phyloP scores from a whole-genome alignment of 1,284 basidiomycete genomes.

The Fistulinella staudtii region DNA sequence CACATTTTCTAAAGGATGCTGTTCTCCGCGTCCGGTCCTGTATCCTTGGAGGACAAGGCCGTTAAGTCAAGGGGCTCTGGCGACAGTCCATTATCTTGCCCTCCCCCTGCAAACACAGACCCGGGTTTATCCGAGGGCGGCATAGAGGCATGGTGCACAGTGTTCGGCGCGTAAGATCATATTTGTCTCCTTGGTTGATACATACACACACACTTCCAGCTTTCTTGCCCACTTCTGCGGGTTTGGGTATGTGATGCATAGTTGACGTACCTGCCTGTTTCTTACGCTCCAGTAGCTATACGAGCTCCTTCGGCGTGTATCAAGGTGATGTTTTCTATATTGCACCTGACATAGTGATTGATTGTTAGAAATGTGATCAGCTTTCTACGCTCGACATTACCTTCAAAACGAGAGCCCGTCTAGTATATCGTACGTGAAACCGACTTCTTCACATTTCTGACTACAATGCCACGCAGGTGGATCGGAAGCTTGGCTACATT shows the following conservation, averaged over 20 bases:
- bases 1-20: too few relatives aligned
- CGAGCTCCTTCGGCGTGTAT: slow-evolving; percentile 29
- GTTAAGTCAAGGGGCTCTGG: too few relatives aligned
- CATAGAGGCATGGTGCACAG: slow-evolving; percentile 28
- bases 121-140: slow-evolving; percentile 23
- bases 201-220: slow-evolving; percentile 8
- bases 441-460: background rate
- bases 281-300: slow-evolving; percentile 18
- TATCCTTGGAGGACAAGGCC: too few relatives aligned
- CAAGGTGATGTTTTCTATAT: slow-evolving; percentile 24
- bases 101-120: background rate
- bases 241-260: slow-evolving; percentile 20
- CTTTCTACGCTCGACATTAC: slow-evolving; percentile 28
- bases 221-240: slow-evolving; percentile 28
- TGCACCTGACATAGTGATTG: background rate
- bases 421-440: slow-evolving; percentile 26
- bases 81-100: background rate
- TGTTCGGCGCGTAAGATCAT: slow-evolving; percentile 25
- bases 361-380: slow-evolving; percentile 9
- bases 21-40: too few relatives aligned
- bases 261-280: background rate
- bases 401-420: slow-evolving; percentile 32
- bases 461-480: slow-evolving; percentile 19
- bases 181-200: background rate
- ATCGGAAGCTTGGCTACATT: slow-evolving; percentile 26